A percentile compares a stretch with the other conserved stretches of the same genome.
Evolutionary conservation across 352 stramenopile species (phyloP).

Genomic region (Globisporangium rhizosaccharum): DNA sequence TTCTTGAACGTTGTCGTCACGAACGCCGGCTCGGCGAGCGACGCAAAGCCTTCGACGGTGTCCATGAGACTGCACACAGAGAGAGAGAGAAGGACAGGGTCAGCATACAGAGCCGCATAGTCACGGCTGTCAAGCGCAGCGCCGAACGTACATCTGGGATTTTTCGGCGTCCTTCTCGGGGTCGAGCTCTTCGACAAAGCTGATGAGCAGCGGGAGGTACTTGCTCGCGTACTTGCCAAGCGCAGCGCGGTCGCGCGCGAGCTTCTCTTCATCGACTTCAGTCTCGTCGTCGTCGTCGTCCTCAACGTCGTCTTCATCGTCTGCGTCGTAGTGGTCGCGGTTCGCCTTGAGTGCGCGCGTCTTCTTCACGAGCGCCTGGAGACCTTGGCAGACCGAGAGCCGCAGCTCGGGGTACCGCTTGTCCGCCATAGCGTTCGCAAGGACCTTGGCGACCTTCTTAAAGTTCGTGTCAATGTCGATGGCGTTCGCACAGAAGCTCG

Average conservation of each 20-base stretch:
- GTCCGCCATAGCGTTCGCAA: slow-evolving; percentile 84
- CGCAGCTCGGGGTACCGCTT: slow-evolving; percentile 82
- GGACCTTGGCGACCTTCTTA: slow-evolving; percentile 82
- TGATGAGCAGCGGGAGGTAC: slow-evolving; percentile 84
- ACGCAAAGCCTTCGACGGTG: slow-evolving; percentile 80
- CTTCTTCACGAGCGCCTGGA: slow-evolving; percentile 74
- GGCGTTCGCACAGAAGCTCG: slow-evolving; percentile 65
- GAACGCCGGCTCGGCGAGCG: slow-evolving; percentile 57
- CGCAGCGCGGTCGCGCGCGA: slow-evolving; percentile 63
- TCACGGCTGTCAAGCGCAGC: no score
- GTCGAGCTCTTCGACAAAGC: slow-evolving; percentile 78
- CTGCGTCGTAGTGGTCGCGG: slow-evolving; percentile 39
- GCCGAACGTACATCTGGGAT: slow-evolving; percentile 30
- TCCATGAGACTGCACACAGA: slow-evolving; percentile 37
- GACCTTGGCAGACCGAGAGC: slow-evolving; percentile 79
- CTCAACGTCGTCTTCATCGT: slow-evolving; percentile 33
- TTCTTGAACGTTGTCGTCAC: slow-evolving; percentile 79
- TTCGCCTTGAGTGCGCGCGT: slow-evolving; percentile 41
- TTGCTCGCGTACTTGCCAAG: slow-evolving; percentile 73
- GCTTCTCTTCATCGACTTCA: slow-evolving; percentile 72
- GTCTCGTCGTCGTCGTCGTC: slow-evolving; percentile 41
- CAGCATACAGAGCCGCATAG: not conserved
- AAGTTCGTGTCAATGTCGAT: slow-evolving; percentile 76
- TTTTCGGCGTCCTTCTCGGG: slow-evolving; percentile 71
- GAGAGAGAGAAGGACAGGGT: not conserved